Evolutionary conservation across 2,329 filamentous ascomycete genomes (phyloP).

Genomic region (Teratosphaeria pseudoeucalypti): DNA sequence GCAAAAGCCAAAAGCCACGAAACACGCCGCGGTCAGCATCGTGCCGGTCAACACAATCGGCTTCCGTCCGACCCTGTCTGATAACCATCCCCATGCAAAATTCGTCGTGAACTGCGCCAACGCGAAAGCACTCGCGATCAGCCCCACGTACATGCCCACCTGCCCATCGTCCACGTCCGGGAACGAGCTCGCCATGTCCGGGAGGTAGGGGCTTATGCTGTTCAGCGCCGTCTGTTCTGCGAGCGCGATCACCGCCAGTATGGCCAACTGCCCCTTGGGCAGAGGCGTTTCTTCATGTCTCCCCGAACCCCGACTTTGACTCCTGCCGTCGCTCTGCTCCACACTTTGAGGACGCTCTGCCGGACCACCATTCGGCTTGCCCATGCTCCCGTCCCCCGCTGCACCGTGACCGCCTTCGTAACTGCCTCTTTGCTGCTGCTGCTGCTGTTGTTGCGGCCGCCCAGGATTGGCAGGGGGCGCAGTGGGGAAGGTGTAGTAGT

Average conservation of each 20-base stretch:
- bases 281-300: slow-evolving; percentile 56
- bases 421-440: background rate
- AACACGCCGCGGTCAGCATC: slow-evolving; percentile 68
- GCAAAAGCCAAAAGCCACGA: slow-evolving; percentile 80
- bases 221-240: slow-evolving; percentile 95
- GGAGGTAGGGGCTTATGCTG: slow-evolving; percentile 89
- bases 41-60: slow-evolving; percentile 76
- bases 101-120: slow-evolving; percentile 87
- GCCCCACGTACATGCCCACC: slow-evolving; percentile 78
- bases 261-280: slow-evolving; percentile 68
- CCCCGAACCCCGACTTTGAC: background rate
- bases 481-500: slow-evolving; percentile 75
- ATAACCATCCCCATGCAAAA: slow-evolving; percentile 80
- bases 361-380: slow-evolving; percentile 1
- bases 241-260: slow-evolving; percentile 79
- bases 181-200: slow-evolving; percentile 81
- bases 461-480: slow-evolving; percentile 44
- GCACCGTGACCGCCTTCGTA: slow-evolving; percentile 48
- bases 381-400: slow-evolving; percentile 22
- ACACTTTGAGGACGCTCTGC: background rate
- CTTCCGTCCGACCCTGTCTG: slow-evolving; percentile 69
- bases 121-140: slow-evolving; percentile 84
- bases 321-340: background rate
- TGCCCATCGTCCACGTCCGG: slow-evolving; percentile 62
- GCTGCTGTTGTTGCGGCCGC: background rate